Conservation (phyloP, 73 alveolate species). For the Paramecium primaurelia region DNA sequence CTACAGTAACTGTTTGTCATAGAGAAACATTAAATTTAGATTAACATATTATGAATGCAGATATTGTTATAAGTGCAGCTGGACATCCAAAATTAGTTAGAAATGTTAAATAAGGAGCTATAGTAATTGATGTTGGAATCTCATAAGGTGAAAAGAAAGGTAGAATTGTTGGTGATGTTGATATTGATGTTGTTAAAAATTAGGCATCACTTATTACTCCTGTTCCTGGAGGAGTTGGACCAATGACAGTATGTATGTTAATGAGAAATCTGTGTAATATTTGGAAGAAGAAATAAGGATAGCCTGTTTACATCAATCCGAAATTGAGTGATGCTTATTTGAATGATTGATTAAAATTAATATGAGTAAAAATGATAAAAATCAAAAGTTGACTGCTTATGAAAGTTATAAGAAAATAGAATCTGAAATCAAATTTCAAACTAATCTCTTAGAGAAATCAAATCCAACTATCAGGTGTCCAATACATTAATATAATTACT, state of each 20-base stretch:
- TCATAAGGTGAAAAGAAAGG: slow-evolving; percentile 47
- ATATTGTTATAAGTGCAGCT: slow-evolving; percentile 75
- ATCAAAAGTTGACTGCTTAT: slow-evolving; percentile 44
- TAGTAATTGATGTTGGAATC: slow-evolving; percentile 83
- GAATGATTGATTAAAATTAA: slow-evolving; percentile 27
- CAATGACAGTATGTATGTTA: slow-evolving; percentile 86
- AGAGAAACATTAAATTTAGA: neutral
- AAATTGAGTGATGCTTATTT: neutral
- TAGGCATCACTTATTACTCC: slow-evolving; percentile 73
- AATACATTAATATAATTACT: slow-evolving; percentile 18
- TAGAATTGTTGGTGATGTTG: slow-evolving; percentile 55
- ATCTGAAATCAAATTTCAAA: neutral
- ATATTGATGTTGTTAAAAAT: slow-evolving; percentile 47
- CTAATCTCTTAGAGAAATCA: slow-evolving; percentile 10
- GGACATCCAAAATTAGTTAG: slow-evolving; percentile 69
- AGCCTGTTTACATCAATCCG: neutral
- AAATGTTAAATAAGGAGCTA: slow-evolving; percentile 71
- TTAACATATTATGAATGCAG: slow-evolving; percentile 70
- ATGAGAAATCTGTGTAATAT: slow-evolving; percentile 18
- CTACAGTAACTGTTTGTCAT: slow-evolving; percentile 58
- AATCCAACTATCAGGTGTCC: neutral
- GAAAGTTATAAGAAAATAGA: slow-evolving; percentile 23
- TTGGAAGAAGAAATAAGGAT: neutral
- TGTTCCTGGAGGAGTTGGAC: slow-evolving; percentile 90
- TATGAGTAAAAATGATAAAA: slow-evolving; percentile 39